Conservation (phyloP, 352 stramenopile genomes). For the Thalassiosira ordinaria region DNA sequence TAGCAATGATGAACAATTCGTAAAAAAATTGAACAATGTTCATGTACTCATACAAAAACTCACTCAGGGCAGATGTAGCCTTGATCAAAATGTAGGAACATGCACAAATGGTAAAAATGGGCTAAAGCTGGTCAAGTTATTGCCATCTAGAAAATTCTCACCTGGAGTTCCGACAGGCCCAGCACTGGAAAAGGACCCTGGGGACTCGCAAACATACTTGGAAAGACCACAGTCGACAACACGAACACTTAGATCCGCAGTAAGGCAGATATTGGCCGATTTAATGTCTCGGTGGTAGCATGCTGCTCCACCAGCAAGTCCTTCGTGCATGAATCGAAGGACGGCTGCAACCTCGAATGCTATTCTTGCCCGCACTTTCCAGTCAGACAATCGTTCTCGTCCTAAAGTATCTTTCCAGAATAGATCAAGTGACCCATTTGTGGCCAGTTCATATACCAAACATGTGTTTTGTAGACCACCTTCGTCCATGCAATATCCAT, state of each 20-base stretch:
- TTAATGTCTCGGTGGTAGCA: constrained; percentile 36
- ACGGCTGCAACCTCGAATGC: constrained; percentile 9
- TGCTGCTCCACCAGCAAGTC: background rate
- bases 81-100: too few species aligned
- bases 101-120: too few species aligned
- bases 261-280: constrained; percentile 23
- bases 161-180: constrained; percentile 10
- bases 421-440: constrained; percentile 8
- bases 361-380: constrained; percentile 2
- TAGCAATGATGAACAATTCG: too few species aligned
- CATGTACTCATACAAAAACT: too few species aligned
- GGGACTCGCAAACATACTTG: constrained; percentile 16
- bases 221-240: constrained; percentile 33
- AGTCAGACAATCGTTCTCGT: background rate
- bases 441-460: constrained; percentile 10
- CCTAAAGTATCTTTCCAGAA: background rate
- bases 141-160: too few species aligned
- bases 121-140: too few species aligned
- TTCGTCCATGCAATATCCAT: background rate
- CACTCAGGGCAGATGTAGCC: too few species aligned
- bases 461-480: constrained; percentile 9
- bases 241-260: constrained; percentile 6
- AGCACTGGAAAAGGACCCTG: constrained; percentile 4
- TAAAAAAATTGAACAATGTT: too few species aligned
- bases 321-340: constrained; percentile 14